Conservation (phyloP, 75 land plant species). For the Cunninghamia lanceolata region DNA sequence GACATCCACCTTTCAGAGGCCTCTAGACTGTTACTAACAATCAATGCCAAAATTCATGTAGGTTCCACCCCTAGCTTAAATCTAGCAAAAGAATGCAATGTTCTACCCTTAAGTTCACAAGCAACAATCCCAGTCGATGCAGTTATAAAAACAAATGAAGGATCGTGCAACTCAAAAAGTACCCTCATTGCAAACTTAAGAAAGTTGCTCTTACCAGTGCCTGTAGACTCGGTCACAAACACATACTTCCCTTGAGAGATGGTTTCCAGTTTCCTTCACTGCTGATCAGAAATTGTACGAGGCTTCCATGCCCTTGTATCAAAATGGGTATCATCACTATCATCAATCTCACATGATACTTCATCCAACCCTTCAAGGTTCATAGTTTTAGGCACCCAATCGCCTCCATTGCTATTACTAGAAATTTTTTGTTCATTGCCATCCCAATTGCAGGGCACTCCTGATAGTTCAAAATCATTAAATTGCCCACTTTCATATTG, state of each 20-base stretch:
- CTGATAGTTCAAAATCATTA: too few relatives aligned
- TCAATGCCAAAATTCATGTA: slow-evolving; percentile 16
- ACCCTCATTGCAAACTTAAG: slow-evolving; percentile 32
- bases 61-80: slow-evolving; percentile 33
- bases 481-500: too few relatives aligned
- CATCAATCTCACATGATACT: neutral
- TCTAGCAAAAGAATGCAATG: too few relatives aligned
- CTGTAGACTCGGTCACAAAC: too few relatives aligned
- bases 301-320: too few relatives aligned
- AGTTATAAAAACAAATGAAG: slow-evolving; percentile 50
- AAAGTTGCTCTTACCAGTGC: slow-evolving; percentile 70
- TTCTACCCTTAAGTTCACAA: slow-evolving; percentile 60
- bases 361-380: neutral
- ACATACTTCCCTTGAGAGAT: too few relatives aligned
- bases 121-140: slow-evolving; percentile 82
- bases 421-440: neutral
- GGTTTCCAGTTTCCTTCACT: too few relatives aligned
- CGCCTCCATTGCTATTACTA: too few relatives aligned
- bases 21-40: slow-evolving; percentile 24
- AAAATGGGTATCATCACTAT: too few relatives aligned
- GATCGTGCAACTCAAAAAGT: slow-evolving; percentile 31
- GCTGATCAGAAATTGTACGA: too few relatives aligned
- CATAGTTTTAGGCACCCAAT: too few relatives aligned
- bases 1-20: slow-evolving; percentile 40
- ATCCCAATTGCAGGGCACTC: too few relatives aligned